Conservation (phyloP, 2,329 filamentous ascomycete species). For the Monosporascus cannonballus region DNA sequence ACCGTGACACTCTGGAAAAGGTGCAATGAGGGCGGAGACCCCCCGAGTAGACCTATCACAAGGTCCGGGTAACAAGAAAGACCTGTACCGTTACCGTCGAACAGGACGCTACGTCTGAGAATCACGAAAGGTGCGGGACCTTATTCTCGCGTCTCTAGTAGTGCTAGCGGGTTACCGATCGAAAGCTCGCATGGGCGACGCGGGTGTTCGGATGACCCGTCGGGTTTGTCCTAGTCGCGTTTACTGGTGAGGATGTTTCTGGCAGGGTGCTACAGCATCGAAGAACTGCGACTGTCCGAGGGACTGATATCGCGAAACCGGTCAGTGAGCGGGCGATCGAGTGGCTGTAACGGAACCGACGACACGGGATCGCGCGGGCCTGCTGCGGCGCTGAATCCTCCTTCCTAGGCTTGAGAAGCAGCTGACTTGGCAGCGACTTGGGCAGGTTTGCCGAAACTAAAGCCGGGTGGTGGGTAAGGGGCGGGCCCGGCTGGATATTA, state of each 20-base stretch:
- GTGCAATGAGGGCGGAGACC: constrained; percentile 1
- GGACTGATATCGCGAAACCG: constrained; percentile 7
- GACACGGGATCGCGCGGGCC: too few relatives aligned
- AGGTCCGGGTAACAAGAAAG: background rate
- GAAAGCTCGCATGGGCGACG: background rate
- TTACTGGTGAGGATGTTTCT: constrained; percentile 8
- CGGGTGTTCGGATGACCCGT: constrained; percentile 3
- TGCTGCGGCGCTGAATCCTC: too few relatives aligned
- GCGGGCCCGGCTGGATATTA: too few relatives aligned
- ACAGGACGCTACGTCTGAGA: background rate
- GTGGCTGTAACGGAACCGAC: too few relatives aligned
- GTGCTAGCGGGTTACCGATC: background rate
- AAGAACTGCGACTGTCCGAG: constrained; percentile 17
- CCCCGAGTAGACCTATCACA: background rate
- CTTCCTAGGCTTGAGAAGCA: too few relatives aligned
- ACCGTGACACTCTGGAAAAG: constrained; percentile 21
- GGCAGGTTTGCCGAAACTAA: too few relatives aligned
- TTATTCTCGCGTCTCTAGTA: background rate
- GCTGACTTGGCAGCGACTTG: too few relatives aligned
- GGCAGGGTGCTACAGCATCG: constrained; percentile 18
- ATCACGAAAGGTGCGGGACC: background rate
- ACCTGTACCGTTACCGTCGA: background rate
- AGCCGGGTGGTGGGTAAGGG: too few relatives aligned
- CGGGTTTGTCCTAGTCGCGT: constrained; percentile 2
- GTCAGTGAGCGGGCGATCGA: background rate